phyloP scores from a whole-genome alignment of 495 filamentous ascomycete genomes.

The Aspergillus leporis region DNA sequence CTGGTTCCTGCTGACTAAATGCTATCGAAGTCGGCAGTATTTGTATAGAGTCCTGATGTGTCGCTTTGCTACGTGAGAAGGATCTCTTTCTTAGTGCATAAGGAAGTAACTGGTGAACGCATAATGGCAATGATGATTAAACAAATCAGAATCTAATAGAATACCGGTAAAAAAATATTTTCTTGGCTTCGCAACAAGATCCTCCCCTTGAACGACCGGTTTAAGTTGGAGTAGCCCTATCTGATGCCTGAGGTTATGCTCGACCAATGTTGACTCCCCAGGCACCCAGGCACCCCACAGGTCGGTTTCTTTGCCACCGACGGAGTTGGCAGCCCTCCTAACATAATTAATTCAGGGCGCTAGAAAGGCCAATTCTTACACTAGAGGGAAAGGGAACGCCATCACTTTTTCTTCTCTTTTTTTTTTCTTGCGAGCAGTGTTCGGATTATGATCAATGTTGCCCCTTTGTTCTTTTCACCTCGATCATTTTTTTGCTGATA shows the following conservation, averaged over 20 bases:
- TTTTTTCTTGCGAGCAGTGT: background rate
- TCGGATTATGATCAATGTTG: background rate
- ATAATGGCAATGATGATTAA: no score
- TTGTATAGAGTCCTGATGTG: background rate
- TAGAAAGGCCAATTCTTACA: background rate
- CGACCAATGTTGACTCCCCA: background rate
- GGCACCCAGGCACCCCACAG: background rate
- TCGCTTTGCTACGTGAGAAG: background rate
- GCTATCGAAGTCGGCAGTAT: background rate
- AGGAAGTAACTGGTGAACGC: no score
- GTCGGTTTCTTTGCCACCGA: slow-evolving; percentile 16
- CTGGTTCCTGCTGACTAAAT: background rate
- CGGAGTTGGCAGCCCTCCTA: slow-evolving; percentile 7
- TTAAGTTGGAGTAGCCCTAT: background rate
- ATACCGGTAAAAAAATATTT: no score
- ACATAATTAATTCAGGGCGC: slow-evolving; percentile 7
- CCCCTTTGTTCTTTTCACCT: slow-evolving; percentile 6
- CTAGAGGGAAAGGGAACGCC: background rate
- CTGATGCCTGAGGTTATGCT: background rate
- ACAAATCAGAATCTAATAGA: no score
- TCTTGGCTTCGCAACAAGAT: no score
- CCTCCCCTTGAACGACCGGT: no score
- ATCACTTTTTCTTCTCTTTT: slow-evolving; percentile 5
- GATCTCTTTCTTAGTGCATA: no score
- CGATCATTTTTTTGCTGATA: slow-evolving; percentile 3